phyloP scores from a whole-genome alignment of 371 early-diverging fungal species.

The Gilbertella persicaria region DNA sequence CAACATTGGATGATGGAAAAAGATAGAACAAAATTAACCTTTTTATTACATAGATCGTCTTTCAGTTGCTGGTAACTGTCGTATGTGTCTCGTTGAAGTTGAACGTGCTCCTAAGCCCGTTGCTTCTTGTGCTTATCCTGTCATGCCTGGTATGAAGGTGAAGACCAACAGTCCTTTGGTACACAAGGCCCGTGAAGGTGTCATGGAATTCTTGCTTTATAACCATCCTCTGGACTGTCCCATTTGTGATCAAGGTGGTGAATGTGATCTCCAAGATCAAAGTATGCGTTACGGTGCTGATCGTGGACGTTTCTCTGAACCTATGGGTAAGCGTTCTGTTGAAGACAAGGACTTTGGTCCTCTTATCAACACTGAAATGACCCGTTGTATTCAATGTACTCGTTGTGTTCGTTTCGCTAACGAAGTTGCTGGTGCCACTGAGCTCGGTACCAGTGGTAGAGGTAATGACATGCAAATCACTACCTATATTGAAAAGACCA shows the following conservation, averaged over 20 bases:
- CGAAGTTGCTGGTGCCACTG: slow-evolving; percentile 95
- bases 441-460: slow-evolving; percentile 94
- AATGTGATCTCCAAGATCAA: slow-evolving; percentile 98
- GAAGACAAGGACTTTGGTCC: slow-evolving; percentile 98
- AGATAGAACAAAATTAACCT: too few relatives aligned
- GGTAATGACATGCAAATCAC: slow-evolving; percentile 98
- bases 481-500: slow-evolving; percentile 89
- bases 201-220: slow-evolving; percentile 96
- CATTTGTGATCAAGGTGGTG: slow-evolving; percentile 98
- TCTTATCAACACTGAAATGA: slow-evolving; percentile 95
- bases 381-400: slow-evolving; percentile 98
- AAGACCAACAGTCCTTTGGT: slow-evolving; percentile 93
- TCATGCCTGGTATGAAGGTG: slow-evolving; percentile 96
- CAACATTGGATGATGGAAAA: too few relatives aligned
- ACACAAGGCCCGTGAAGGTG: slow-evolving; percentile 97
- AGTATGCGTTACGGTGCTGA: slow-evolving; percentile 94
- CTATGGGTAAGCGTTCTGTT: slow-evolving; percentile 90
- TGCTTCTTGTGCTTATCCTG: slow-evolving; percentile 97
- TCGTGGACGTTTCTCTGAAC: slow-evolving; percentile 87
- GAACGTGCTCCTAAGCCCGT: slow-evolving; percentile 95
- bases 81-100: slow-evolving; percentile 98
- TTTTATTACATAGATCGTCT: slow-evolving; percentile 66
- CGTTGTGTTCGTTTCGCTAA: slow-evolving; percentile 98
- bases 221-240: slow-evolving; percentile 99
- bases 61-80: slow-evolving; percentile 97